Base-by-base conservation (phyloP, 805 yeast species). In the Myxozyma vanderwaltii region DNA sequence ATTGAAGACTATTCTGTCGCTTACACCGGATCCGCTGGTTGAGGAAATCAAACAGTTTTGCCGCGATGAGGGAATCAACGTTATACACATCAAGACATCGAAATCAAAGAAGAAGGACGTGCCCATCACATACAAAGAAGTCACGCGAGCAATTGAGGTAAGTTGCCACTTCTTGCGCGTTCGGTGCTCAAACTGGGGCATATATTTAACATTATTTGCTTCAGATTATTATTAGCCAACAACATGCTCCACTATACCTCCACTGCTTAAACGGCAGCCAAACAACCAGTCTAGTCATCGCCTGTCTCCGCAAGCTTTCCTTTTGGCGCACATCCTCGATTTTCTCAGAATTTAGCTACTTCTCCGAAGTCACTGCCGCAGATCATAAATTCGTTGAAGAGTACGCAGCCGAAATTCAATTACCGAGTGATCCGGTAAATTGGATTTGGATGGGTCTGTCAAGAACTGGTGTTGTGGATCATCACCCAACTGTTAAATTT, bases 221-320 rank as follows among this genome's bases (percentile, higher is more conserved):
- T 8, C 31, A 82, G 59, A 74, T 82, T 40, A 75, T 91, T 59
- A 76, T 86, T 13, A 83, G 86, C 68, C 75, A 77, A 24, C 79
- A 80, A 19, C 75, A 79, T 63, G 81, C 85, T 10, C 96, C 97
- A 0, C 76, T 87, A 1, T 91, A 88, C 70, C 71, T 92, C 4
- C 97, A 92, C 72, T 92, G 98, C 72, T 75, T 85, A 26, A 91
- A 90, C 69, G 98, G 97, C 0, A 91, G 96, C 8, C 91, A 89
- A 64, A 86, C 89, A 1, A 89, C 96, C 0, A 83, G 92, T 24
- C 76, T 94, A 47, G 83, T 89, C 1, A 81, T 92, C 24, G 98
- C 97, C 3, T 91, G 97, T 70, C 74, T 91, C 39, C 75, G 99
- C 36, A 88, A 88, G 66, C 74, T 88, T 19, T 87, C 89, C 26